Conservation (phyloP, 2,329 filamentous ascomycete species). For the Mariannaea sp. region DNA sequence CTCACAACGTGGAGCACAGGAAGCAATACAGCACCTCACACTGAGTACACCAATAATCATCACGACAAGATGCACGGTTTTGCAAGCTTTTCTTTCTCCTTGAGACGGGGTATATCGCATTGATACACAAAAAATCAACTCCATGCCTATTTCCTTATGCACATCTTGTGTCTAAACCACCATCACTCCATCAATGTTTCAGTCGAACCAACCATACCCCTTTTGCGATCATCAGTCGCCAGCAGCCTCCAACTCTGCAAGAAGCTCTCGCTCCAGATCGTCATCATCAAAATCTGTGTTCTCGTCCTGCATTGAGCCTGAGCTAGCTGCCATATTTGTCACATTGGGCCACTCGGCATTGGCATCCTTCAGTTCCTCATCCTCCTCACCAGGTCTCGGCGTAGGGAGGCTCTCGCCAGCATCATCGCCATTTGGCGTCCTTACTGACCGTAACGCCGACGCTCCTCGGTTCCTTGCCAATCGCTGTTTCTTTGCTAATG, state of each 20-base stretch:
- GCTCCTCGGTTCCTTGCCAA: constrained; percentile 51
- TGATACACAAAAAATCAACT: constrained; percentile 23
- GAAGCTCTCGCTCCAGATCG: constrained; percentile 66
- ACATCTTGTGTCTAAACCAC: constrained; percentile 12
- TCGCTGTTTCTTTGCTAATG: constrained; percentile 57
- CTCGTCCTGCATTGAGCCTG: constrained; percentile 1
- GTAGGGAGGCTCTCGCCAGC: constrained; percentile 46
- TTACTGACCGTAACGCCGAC: constrained; percentile 53
- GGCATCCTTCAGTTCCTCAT: constrained; percentile 15
- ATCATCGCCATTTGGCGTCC: constrained; percentile 46
- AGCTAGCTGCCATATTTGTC: constrained; percentile 29
- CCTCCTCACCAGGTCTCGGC: constrained; percentile 44
- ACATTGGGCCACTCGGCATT: constrained; percentile 35
- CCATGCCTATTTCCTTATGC: constrained; percentile 13
- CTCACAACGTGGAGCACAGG: background rate
- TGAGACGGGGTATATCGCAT: constrained; percentile 22
- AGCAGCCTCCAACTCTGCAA: constrained; percentile 60
- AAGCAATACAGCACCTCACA: no score
- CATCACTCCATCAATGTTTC: constrained; percentile 1
- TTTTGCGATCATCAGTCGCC: constrained; percentile 37
- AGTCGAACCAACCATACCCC: constrained; percentile 4
- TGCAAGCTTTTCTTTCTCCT: constrained; percentile 9
- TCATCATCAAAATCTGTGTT: constrained; percentile 55
- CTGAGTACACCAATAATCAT: background rate
- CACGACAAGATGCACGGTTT: background rate